Evolutionary conservation across 345 rosid species (phyloP).

Genomic region (Eucalyptus lansdowneana): DNA sequence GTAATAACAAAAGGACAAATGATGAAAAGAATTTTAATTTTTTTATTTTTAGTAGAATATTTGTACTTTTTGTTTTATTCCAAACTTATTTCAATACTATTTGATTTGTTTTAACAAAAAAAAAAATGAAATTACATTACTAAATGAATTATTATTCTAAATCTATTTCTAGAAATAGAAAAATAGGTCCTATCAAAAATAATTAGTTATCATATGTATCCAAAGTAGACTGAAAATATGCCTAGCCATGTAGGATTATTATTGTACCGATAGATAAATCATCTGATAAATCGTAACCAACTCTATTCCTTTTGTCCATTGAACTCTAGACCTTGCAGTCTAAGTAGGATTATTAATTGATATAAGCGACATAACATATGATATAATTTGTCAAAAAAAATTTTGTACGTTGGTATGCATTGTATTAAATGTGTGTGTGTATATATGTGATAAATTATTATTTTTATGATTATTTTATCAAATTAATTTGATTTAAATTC

Average conservation of each 20-base stretch:
- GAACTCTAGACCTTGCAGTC: accelerated
- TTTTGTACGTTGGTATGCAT: accelerated
- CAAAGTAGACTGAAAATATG: neutral
- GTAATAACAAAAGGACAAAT: accelerated
- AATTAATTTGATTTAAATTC: too few relatives aligned
- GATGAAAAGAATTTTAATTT: accelerated
- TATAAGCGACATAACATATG: accelerated
- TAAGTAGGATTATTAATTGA: accelerated
- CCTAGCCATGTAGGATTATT: neutral
- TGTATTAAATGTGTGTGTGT: too few relatives aligned
- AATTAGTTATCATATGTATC: accelerated
- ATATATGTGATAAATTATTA: accelerated
- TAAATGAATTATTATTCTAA: accelerated
- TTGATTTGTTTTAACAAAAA: accelerated
- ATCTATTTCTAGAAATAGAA: too few relatives aligned
- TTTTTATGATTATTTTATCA: too few relatives aligned
- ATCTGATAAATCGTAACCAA: accelerated
- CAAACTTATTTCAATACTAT: too few relatives aligned
- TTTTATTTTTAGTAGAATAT: too few relatives aligned
- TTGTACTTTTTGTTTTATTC: accelerated
- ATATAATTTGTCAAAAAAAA: accelerated
- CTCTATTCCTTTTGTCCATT: neutral
- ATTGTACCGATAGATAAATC: accelerated
- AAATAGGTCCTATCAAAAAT: accelerated
- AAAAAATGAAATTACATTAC: accelerated